Conservation (phyloP, 2,329 filamentous ascomycete genomes). For the Fusarium globosum region DNA sequence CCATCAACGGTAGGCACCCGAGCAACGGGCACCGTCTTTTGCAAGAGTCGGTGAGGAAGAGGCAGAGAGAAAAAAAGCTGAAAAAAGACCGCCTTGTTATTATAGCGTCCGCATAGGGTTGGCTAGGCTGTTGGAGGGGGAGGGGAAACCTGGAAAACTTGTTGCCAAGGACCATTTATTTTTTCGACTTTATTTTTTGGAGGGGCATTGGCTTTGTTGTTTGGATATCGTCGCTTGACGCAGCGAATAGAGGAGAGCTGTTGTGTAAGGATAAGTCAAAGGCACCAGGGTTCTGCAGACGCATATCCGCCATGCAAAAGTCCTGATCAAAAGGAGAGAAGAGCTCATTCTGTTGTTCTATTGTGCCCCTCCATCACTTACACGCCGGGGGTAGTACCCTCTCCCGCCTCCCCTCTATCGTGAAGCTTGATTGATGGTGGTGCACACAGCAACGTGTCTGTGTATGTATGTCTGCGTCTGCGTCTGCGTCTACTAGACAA, state of each 20-base stretch:
- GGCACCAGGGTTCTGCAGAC: slow-evolving; percentile 26
- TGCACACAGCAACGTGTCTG: slow-evolving; percentile 40
- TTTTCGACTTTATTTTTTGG: slow-evolving; percentile 39
- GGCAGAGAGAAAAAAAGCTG: slow-evolving; percentile 1
- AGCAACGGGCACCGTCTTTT: slow-evolving; percentile 37
- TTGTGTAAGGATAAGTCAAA: slow-evolving; percentile 37
- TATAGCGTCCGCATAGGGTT: slow-evolving; percentile 33
- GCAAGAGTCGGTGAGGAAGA: slow-evolving; percentile 42
- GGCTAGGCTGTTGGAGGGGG: slow-evolving; percentile 27
- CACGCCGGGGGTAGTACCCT: slow-evolving; percentile 36
- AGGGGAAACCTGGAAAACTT: slow-evolving; percentile 38
- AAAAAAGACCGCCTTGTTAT: slow-evolving; percentile 24
- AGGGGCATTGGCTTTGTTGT: slow-evolving; percentile 26
- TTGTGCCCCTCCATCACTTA: slow-evolving; percentile 22
- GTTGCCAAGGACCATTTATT: slow-evolving; percentile 37
- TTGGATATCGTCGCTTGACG: slow-evolving; percentile 34
- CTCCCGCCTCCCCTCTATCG: slow-evolving; percentile 13
- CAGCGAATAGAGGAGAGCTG: slow-evolving; percentile 34
- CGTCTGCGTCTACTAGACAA: slow-evolving; percentile 22
- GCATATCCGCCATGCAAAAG: slow-evolving; percentile 25
- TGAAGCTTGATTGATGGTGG: slow-evolving; percentile 33
- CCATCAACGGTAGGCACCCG: slow-evolving; percentile 38
- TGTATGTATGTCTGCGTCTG: not conserved
- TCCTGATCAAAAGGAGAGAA: slow-evolving; percentile 17
- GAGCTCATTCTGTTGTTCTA: slow-evolving; percentile 29